phyloP scores from a whole-genome alignment of 441 rosid species.

The Erodium moschatum region DNA sequence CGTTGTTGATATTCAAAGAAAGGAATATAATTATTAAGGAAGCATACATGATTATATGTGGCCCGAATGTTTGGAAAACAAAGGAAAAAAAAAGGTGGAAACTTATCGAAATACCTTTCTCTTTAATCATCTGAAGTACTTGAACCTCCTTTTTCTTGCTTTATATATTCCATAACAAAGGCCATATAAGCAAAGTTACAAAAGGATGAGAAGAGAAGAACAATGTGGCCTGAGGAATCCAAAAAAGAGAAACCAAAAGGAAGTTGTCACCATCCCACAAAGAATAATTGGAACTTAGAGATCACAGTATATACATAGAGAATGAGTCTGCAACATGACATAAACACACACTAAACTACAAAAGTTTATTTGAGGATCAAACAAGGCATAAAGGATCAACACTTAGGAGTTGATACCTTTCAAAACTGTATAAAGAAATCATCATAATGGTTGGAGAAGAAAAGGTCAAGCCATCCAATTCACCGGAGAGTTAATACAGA shows the following conservation, averaged over 20 bases:
- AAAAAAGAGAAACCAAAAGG: conserved; percentile 3
- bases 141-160: conserved; percentile 37
- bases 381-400: background rate
- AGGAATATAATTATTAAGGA: conserved; percentile 43
- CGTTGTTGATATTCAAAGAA: conserved; percentile 37
- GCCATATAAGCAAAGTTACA: conserved; percentile 45
- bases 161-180: conserved; percentile 54
- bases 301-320: background rate
- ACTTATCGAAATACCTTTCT: conserved; percentile 39
- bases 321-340: background rate
- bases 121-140: conserved; percentile 57
- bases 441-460: too few relatives aligned
- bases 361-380: background rate
- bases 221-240: background rate
- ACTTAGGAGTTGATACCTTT: background rate
- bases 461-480: background rate
- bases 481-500: background rate
- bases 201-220: conserved; percentile 18
- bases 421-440: background rate
- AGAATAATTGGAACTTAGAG: conserved; percentile 20
- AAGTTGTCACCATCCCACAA: conserved; percentile 33
- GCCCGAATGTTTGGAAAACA: conserved; percentile 72
- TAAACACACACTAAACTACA: background rate
- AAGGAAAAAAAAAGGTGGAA: conserved; percentile 33
- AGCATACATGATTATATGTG: conserved; percentile 31